Percentiles rank a stretch among this genome's conserved stretches.
These are phyloP conservation scores for Carpinus fangiana DNA, from an alignment of 306 rosid species.

Conservation along the genomic window DNA sequence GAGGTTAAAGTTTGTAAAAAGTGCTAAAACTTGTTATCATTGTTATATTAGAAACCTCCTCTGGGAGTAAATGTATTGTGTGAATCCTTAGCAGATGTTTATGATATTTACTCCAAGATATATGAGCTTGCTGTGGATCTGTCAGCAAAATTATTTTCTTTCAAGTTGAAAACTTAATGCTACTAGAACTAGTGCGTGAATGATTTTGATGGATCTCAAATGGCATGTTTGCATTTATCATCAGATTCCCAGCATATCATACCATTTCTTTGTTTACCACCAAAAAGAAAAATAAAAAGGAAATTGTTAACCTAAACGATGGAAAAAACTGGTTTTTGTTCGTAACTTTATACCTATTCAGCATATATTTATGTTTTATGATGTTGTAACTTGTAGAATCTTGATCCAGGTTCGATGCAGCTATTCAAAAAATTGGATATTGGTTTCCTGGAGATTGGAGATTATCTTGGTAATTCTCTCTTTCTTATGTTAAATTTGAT, in stretches of 20 bases:
- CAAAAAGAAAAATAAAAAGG: background rate
- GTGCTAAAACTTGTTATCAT: background rate
- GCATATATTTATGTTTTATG: background rate
- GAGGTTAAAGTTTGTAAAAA: background rate
- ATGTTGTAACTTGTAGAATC: slow-evolving; percentile 24
- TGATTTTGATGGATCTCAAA: background rate
- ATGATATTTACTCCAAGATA: background rate
- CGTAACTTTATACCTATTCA: background rate
- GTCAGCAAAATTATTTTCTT: background rate
- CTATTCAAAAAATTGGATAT: slow-evolving; percentile 51
- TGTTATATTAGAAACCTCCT: background rate
- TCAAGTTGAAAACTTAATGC: background rate
- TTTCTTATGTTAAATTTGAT: slow-evolving; percentile 3
- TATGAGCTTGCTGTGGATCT: background rate
- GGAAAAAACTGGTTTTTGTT: background rate
- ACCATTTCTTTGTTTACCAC: background rate
- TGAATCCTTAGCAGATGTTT: background rate
- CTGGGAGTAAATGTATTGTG: background rate
- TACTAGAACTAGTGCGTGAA: background rate
- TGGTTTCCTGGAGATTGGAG: slow-evolving; percentile 46
- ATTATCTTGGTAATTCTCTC: slow-evolving; percentile 56
- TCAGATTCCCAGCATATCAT: background rate
- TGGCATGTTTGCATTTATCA: background rate
- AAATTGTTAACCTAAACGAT: background rate
- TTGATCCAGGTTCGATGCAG: slow-evolving; percentile 53